Evolutionary conservation across 1,284 basidiomycete genomes (phyloP).

Genomic region (Trametes sp.): DNA sequence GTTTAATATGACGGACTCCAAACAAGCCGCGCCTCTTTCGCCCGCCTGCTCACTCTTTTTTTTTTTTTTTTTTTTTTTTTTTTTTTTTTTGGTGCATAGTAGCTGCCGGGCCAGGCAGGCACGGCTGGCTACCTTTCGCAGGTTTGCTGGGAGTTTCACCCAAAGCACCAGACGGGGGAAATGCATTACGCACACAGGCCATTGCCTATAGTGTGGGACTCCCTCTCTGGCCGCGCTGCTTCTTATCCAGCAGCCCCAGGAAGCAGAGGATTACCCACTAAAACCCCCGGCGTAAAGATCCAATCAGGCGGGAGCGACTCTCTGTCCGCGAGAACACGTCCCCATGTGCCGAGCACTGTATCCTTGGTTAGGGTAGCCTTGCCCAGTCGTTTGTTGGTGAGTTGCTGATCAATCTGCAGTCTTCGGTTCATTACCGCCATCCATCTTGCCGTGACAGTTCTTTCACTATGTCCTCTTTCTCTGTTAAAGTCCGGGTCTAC

Average conservation of each 20-base stretch:
- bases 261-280: neutral
- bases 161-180: neutral
- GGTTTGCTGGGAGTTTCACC: neutral
- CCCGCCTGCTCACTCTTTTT: no score
- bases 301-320: neutral
- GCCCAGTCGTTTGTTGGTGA: no score
- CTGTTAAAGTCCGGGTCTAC: neutral
- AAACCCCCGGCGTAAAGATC: neutral
- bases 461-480: neutral
- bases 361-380: no score
- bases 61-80: no score
- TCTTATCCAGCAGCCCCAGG: neutral
- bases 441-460: neutral
- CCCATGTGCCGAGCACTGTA: no score
- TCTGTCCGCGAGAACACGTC: no score
- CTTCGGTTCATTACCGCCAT: neutral
- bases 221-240: neutral
- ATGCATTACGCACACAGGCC: neutral
- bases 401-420: neutral
- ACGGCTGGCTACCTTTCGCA: neutral
- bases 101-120: neutral
- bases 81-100: neutral
- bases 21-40: conserved; percentile 14
- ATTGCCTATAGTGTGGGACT: neutral
- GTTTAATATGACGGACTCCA: conserved; percentile 15